Percentiles rank a stretch among this genome's conserved stretches.
These are phyloP conservation scores for Candida parachauliodes DNA, from an alignment of 805 yeast genomes.

Conservation along the genomic window DNA sequence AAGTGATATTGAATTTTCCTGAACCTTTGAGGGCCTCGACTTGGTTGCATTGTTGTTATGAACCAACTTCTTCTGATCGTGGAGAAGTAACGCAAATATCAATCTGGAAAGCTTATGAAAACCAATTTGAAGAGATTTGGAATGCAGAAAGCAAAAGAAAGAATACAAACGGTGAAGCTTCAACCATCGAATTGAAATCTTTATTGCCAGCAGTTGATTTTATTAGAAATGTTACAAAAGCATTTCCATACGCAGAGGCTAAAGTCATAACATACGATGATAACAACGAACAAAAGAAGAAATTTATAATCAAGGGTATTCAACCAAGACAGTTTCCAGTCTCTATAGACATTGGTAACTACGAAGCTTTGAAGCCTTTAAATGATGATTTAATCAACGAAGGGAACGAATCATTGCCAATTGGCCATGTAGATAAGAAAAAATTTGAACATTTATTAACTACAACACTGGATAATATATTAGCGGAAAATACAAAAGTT, in stretches of 20 bases:
- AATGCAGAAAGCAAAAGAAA: slow-evolving; percentile 32
- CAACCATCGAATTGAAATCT: slow-evolving; percentile 25
- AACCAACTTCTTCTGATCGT: slow-evolving; percentile 44
- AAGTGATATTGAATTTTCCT: slow-evolving; percentile 58
- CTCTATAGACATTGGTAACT: slow-evolving; percentile 39
- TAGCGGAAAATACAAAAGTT: slow-evolving; percentile 16
- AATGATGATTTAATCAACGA: slow-evolving; percentile 11
- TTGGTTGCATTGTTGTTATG: slow-evolving; percentile 92
- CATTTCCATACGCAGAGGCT: slow-evolving; percentile 85
- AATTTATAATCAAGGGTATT: slow-evolving; percentile 90
- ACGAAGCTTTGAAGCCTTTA: slow-evolving; percentile 35
- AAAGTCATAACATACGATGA: slow-evolving; percentile 65
- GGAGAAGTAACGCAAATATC: slow-evolving; percentile 95
- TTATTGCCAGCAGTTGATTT: slow-evolving; percentile 94
- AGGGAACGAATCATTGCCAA: slow-evolving; percentile 20
- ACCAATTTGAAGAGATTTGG: slow-evolving; percentile 69
- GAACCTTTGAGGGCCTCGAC: slow-evolving; percentile 92
- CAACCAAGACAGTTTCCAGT: slow-evolving; percentile 74
- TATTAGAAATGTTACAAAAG: slow-evolving; percentile 87
- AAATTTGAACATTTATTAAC: slow-evolving; percentile 28
- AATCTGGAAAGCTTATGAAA: slow-evolving; percentile 92
- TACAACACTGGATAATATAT: slow-evolving; percentile 16
- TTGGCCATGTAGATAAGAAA: slow-evolving; percentile 35
- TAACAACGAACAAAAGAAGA: slow-evolving; percentile 47
- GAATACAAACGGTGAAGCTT: slow-evolving; percentile 8